phyloP scores from a whole-genome alignment of 768 basidiomycete genomes.

The Calocera cornea region DNA sequence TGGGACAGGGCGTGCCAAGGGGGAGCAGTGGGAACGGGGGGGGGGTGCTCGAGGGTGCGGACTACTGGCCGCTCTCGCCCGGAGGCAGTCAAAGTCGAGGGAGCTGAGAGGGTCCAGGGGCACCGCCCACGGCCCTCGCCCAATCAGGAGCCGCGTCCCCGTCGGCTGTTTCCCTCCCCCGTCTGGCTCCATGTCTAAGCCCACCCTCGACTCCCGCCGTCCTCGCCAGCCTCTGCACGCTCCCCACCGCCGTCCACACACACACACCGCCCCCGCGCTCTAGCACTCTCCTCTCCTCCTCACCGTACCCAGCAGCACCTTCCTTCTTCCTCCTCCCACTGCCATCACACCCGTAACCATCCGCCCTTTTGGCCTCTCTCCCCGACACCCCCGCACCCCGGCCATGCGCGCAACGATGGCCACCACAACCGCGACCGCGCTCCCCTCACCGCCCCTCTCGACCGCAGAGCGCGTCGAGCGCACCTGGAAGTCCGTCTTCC shows the following conservation, averaged over 20 bases:
- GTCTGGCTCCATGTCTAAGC: constrained; percentile 5
- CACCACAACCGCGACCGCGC: neutral
- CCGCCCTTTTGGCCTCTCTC: neutral
- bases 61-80: too few relatives aligned
- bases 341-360: neutral
- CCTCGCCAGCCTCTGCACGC: neutral
- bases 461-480: constrained; percentile 1
- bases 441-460: constrained; percentile 1
- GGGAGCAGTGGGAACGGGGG: too few relatives aligned
- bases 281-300: neutral
- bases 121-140: too few relatives aligned
- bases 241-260: neutral
- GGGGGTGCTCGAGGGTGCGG: too few relatives aligned
- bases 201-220: neutral
- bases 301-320: too few relatives aligned
- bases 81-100: too few relatives aligned
- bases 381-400: neutral
- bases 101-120: too few relatives aligned
- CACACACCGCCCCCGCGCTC: neutral
- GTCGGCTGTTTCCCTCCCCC: neutral
- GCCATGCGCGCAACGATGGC: neutral
- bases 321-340: too few relatives aligned
- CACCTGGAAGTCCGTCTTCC: constrained; percentile 9
- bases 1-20: too few relatives aligned
- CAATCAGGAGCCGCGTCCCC: neutral